Base-by-base conservation (phyloP, 2,329 filamentous ascomycete genomes). In the Macrophomina pseudophaseolina region DNA sequence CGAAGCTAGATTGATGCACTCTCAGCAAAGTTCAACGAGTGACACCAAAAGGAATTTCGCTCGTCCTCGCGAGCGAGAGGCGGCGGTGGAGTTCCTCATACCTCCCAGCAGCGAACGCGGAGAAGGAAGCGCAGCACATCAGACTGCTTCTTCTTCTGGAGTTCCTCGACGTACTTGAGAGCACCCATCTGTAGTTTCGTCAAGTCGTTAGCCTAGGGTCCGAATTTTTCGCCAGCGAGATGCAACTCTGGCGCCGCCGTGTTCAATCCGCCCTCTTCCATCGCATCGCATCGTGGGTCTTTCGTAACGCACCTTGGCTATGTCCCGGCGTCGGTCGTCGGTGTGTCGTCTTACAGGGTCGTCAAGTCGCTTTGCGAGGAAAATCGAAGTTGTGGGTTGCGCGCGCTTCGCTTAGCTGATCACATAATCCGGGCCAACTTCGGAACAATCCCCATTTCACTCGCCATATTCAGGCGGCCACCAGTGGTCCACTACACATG, bases 111-210 rank as follows among this genome's bases (percentile, higher is more conserved):
- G 87, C 95, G 94, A 73, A 80, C 78, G 73, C 78, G 94, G 85
- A 97, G 93, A 87, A 99, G 91, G 90, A 99, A 99, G 88, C 94
- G 94, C 88, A 98, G 92, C 82, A 99, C 91, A 90, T 99, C 95
- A 84, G 93, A 97, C 91, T 99, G 95, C 93, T 99, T 99, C 93
- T 97, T 97, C 93, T 99, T 98, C 86, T 97, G 93, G 88, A 99
- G 91, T 90, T 99, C 95, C 90, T 99, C 96, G 87, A 99, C 93
- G 88, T 80, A 99, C 88, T 99, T 99, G 85, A 97, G 93, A 88
- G 94, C 94, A 92, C 95, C 95, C 95, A 97, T 97, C 89, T 94
- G 71, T 23, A 23, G 23, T 70, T 42, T 16, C 44, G 58, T 28
- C 49, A 56, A 58, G 56, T 62, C 12, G 54, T 67, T 40, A 66